Evolutionary conservation across 306 rosid species (phyloP).

Genomic region (Elaeagnus macrophylla): DNA sequence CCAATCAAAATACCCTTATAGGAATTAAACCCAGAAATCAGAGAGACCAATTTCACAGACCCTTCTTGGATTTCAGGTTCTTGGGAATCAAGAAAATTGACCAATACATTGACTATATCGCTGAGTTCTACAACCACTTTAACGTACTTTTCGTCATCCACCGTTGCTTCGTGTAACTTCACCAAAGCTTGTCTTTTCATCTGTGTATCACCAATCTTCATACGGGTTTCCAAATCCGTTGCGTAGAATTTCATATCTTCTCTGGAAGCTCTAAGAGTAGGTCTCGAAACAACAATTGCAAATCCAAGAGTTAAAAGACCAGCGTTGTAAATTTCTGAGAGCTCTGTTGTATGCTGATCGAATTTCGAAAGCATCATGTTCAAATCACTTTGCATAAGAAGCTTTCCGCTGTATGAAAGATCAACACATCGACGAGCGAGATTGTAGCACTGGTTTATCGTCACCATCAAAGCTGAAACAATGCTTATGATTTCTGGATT

Average conservation of each 20-base stretch:
- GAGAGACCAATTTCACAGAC: slow-evolving; percentile 40
- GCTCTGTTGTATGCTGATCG: slow-evolving; percentile 41
- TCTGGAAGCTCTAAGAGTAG: slow-evolving; percentile 68
- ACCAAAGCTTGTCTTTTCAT: slow-evolving; percentile 61
- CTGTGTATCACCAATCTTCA: slow-evolving; percentile 60
- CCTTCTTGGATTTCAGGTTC: slow-evolving; percentile 56
- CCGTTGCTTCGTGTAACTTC: slow-evolving; percentile 35
- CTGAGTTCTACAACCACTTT: slow-evolving; percentile 44
- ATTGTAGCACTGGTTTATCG: slow-evolving; percentile 49
- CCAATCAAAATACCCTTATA: slow-evolving; percentile 37
- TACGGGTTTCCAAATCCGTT: slow-evolving; percentile 58
- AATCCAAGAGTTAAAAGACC: slow-evolving; percentile 38
- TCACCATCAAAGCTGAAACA: slow-evolving; percentile 20
- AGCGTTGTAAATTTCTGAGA: slow-evolving; percentile 41
- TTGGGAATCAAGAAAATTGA: slow-evolving; percentile 42
- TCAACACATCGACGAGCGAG: slow-evolving; percentile 70
- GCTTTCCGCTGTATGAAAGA: slow-evolving; percentile 78
- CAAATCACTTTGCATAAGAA: slow-evolving; percentile 88
- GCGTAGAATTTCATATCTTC: slow-evolving; percentile 80
- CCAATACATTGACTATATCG: slow-evolving; percentile 42
- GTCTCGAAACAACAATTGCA: slow-evolving; percentile 73
- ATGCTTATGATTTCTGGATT: slow-evolving; percentile 33
- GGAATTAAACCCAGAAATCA: slow-evolving; percentile 47
- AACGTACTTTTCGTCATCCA: slow-evolving; percentile 65
- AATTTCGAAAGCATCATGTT: slow-evolving; percentile 47